Evolutionary conservation across 2,329 filamentous ascomycete genomes (phyloP).

Genomic region (Endoconidiophora polonica): DNA sequence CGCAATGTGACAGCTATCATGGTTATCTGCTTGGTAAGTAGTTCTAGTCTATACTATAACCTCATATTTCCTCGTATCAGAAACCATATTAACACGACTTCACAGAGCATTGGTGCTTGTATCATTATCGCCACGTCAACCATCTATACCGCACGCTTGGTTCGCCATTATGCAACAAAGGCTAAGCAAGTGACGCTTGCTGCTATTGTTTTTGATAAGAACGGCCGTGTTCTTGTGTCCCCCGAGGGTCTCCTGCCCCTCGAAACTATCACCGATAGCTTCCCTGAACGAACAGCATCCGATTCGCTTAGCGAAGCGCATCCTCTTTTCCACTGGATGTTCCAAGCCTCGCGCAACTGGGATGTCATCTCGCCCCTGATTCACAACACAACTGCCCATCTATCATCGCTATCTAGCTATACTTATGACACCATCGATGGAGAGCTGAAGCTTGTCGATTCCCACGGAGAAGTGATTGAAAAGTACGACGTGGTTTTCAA

Average conservation of each 20-base stretch:
- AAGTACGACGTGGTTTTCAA: conserved; percentile 65
- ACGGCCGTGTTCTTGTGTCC: conserved; percentile 51
- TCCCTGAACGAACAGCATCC: conserved; percentile 43
- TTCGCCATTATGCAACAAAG: conserved; percentile 36
- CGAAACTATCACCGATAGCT: conserved; percentile 64
- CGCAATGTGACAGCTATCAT: conserved; percentile 55
- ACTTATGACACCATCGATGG: conserved; percentile 20
- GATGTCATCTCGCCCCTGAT: conserved; percentile 48
- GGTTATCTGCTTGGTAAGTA: conserved; percentile 50
- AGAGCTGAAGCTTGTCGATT: conserved; percentile 31
- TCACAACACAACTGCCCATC: conserved; percentile 53
- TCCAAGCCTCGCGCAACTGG: conserved; percentile 68
- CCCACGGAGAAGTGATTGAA: conserved; percentile 40
- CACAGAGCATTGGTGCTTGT: conserved; percentile 43
- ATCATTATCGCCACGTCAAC: conserved; percentile 39
- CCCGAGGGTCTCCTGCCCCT: conserved; percentile 53
- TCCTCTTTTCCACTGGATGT: conserved; percentile 76
- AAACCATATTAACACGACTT: neutral
- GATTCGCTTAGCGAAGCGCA: conserved; percentile 64
- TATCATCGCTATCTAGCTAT: conserved; percentile 33
- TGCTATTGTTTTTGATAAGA: conserved; percentile 49
- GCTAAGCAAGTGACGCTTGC: conserved; percentile 44
- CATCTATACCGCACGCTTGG: conserved; percentile 35
- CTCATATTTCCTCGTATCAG: neutral
- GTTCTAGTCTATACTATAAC: neutral